phyloP scores from a whole-genome alignment of 2,329 filamentous ascomycete species.

The Cladobotryum protrusum region DNA sequence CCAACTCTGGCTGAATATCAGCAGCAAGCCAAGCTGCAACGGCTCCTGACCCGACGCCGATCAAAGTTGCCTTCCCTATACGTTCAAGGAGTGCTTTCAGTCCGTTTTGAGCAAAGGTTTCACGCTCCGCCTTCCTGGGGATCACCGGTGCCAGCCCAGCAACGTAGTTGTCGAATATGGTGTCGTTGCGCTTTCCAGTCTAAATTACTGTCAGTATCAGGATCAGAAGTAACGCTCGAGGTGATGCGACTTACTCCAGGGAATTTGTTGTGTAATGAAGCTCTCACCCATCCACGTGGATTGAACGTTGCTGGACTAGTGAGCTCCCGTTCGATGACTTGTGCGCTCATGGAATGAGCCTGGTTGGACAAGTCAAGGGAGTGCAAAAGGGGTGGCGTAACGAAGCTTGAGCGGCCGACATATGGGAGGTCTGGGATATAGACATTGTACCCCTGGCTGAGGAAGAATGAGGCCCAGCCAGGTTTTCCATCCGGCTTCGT shows the following conservation, averaged over 20 bases:
- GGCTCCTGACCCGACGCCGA: slow-evolving; percentile 46
- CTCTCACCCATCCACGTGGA: slow-evolving; percentile 19
- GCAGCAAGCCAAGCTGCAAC: slow-evolving; percentile 41
- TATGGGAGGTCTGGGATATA: slow-evolving; percentile 38
- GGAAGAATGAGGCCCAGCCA: slow-evolving; percentile 42
- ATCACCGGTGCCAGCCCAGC: slow-evolving; percentile 34
- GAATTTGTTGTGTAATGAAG: slow-evolving; percentile 31
- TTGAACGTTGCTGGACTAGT: slow-evolving; percentile 24
- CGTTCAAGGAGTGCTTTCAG: slow-evolving; percentile 36
- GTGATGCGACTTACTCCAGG: slow-evolving; percentile 25
- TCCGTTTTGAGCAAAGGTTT: slow-evolving; percentile 27
- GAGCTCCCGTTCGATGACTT: slow-evolving; percentile 23
- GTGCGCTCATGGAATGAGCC: slow-evolving; percentile 15
- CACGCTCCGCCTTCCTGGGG: slow-evolving; percentile 23
- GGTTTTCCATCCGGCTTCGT: slow-evolving; percentile 41
- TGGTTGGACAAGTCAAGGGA: slow-evolving; percentile 11
- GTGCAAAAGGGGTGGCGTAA: slow-evolving; percentile 15
- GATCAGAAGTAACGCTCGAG: not conserved
- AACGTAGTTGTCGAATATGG: slow-evolving; percentile 43
- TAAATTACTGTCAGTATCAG: slow-evolving; percentile 13
- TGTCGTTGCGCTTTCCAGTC: slow-evolving; percentile 36
- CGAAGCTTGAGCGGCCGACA: slow-evolving; percentile 30
- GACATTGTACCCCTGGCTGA: slow-evolving; percentile 35
- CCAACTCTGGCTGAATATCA: slow-evolving; percentile 41
- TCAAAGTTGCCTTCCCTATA: slow-evolving; percentile 36